phyloP scores from a whole-genome alignment of 2,329 filamentous ascomycete genomes.

The Pezicula rhizophila region DNA sequence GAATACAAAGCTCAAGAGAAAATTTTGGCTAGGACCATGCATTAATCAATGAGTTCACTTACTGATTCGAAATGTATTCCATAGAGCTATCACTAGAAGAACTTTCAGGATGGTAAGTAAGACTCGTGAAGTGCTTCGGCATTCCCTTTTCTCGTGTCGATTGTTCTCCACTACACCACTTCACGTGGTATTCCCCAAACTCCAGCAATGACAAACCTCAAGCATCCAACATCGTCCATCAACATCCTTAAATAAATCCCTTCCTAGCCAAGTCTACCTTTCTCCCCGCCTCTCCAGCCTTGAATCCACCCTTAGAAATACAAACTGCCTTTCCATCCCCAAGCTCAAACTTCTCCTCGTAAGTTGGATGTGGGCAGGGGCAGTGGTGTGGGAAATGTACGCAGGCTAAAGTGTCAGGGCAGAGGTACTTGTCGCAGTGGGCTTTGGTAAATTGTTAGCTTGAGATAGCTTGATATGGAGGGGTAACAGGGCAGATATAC shows the following conservation, averaged over 20 bases:
- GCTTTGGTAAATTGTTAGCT: constrained; percentile 40
- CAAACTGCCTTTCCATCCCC: constrained; percentile 69
- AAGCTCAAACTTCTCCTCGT: constrained; percentile 73
- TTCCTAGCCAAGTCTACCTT: constrained; percentile 79
- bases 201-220: too few relatives aligned
- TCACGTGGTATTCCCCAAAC: too few relatives aligned
- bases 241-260: constrained; percentile 53
- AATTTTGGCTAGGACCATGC: too few relatives aligned
- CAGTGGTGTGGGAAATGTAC: constrained; percentile 97
- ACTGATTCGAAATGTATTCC: too few relatives aligned
- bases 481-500: constrained; percentile 36
- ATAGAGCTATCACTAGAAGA: too few relatives aligned
- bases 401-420: constrained; percentile 88
- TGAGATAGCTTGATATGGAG: not conserved
- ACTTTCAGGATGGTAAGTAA: too few relatives aligned
- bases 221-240: not conserved
- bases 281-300: constrained; percentile 61
- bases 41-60: too few relatives aligned
- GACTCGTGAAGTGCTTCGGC: too few relatives aligned
- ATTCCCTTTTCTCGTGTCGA: too few relatives aligned
- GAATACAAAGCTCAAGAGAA: too few relatives aligned
- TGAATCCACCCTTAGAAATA: constrained; percentile 69
- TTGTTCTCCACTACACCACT: too few relatives aligned
- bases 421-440: constrained; percentile 89
- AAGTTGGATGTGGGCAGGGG: constrained; percentile 74